Evolutionary conservation across 2,329 filamentous ascomycete genomes (phyloP).

Genomic region (Ceratocystis cubensis): DNA sequence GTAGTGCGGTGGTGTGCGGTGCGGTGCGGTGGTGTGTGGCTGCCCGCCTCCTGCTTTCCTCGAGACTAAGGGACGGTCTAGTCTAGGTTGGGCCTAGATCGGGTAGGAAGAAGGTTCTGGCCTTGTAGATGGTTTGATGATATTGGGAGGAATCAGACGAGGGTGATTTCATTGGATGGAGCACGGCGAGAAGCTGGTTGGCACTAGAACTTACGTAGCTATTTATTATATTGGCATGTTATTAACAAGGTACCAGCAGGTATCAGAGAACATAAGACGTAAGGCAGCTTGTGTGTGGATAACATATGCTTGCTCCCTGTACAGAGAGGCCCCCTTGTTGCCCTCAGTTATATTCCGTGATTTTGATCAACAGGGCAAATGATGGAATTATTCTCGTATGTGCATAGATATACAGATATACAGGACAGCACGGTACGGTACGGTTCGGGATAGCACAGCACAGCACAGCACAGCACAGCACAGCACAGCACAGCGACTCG

Average conservation of each 20-base stretch:
- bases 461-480: too few species aligned
- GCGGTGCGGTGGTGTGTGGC: too few species aligned
- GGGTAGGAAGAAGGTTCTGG: constrained; percentile 2
- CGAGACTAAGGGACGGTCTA: not conserved
- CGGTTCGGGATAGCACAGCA: too few species aligned
- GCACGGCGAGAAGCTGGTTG: not conserved
- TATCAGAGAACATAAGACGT: not conserved
- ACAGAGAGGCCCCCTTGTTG: not conserved
- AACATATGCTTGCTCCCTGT: not conserved
- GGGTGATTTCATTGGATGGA: constrained; percentile 4
- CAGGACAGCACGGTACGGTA: too few species aligned
- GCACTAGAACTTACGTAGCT: not conserved
- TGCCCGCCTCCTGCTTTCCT: too few species aligned
- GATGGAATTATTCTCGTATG: too few species aligned
- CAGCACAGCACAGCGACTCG: too few species aligned
- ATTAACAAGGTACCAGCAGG: not conserved
- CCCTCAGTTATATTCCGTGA: not conserved
- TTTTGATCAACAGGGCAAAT: not conserved
- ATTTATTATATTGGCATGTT: not conserved
- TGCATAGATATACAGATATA: too few species aligned
- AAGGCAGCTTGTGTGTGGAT: not conserved
- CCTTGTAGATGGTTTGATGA: constrained; percentile 1
- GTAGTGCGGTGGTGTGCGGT: too few species aligned
- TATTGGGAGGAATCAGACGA: not conserved
- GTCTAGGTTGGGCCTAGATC: not conserved